A percentile compares a stretch with the other conserved stretches of the same genome.
These are phyloP conservation scores for Claviceps capensis DNA, from an alignment of 2,329 filamentous ascomycete species.

Conservation along the genomic window DNA sequence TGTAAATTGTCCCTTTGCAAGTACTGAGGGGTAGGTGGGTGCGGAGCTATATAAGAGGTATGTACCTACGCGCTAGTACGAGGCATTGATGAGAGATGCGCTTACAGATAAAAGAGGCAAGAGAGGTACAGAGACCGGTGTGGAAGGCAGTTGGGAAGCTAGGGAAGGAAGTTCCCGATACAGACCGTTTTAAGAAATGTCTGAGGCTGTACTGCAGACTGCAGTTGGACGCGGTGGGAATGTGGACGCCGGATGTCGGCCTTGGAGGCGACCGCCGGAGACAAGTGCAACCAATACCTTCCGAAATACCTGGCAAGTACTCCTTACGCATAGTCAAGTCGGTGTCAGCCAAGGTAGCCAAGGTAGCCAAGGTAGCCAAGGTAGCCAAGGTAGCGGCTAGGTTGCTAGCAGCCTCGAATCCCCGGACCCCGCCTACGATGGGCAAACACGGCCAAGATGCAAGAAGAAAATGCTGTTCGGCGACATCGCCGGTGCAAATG, in stretches of 20 bases:
- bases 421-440: background rate
- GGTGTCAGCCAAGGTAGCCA: background rate
- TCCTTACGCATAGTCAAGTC: no score
- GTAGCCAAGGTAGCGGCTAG: background rate
- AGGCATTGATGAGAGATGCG: background rate
- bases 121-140: background rate
- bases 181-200: background rate
- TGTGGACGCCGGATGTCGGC: background rate
- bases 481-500: background rate
- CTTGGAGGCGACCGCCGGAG: background rate
- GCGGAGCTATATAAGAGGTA: background rate
- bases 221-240: background rate
- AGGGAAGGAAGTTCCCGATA: background rate
- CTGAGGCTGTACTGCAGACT: background rate
- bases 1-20: background rate
- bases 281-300: background rate
- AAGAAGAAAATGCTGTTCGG: background rate
- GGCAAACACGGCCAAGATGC: background rate
- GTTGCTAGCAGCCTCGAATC: background rate
- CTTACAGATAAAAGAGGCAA: background rate
- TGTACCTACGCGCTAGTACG: background rate
- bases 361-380: no score
- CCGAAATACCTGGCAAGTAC: background rate
- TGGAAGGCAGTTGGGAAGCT: background rate
- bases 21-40: background rate